Evolutionary conservation across 805 yeast species (phyloP).

Genomic region (Ogataea neopini): DNA sequence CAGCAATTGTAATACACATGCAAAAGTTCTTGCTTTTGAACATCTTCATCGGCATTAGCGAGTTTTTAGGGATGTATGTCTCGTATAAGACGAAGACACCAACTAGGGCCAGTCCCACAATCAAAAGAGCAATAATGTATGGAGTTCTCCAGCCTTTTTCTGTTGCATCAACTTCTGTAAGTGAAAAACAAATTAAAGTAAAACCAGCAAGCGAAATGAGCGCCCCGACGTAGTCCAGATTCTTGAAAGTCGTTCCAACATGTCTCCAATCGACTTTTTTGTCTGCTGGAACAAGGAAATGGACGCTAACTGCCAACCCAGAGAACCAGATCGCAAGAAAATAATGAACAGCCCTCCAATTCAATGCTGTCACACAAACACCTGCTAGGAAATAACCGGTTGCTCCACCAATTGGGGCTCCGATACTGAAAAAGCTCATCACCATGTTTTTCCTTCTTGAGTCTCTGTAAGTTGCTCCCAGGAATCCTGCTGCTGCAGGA

Average conservation of each 20-base stretch:
- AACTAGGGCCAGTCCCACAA: conserved; percentile 41
- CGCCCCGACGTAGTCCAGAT: conserved; percentile 46
- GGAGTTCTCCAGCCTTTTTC: conserved; percentile 47
- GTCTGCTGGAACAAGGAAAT: conserved; percentile 40
- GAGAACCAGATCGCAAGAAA: conserved; percentile 42
- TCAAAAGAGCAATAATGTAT: conserved; percentile 45
- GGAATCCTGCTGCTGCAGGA: conserved; percentile 49
- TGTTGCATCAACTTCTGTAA: conserved; percentile 45
- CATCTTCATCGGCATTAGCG: conserved; percentile 49
- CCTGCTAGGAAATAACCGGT: conserved; percentile 47
- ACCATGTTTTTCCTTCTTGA: conserved; percentile 43
- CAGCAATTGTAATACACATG: conserved; percentile 39
- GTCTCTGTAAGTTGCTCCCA: conserved; percentile 43
- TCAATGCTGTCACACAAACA: conserved; percentile 39
- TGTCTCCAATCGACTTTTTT: conserved; percentile 28
- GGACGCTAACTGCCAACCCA: conserved; percentile 23
- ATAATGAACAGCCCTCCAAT: conserved; percentile 45
- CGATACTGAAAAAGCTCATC: conserved; percentile 45
- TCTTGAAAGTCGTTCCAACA: conserved; percentile 27
- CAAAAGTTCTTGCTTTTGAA: conserved; percentile 43
- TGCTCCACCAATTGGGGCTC: conserved; percentile 51
- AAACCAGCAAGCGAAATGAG: conserved; percentile 41
- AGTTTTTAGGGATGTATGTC: conserved; percentile 38
- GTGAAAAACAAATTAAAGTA: conserved; percentile 43
- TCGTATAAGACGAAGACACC: conserved; percentile 40